These are phyloP conservation scores for Coemansia sp. DNA, from an alignment of 192 early-diverging fungal species.

Conservation along the genomic window DNA sequence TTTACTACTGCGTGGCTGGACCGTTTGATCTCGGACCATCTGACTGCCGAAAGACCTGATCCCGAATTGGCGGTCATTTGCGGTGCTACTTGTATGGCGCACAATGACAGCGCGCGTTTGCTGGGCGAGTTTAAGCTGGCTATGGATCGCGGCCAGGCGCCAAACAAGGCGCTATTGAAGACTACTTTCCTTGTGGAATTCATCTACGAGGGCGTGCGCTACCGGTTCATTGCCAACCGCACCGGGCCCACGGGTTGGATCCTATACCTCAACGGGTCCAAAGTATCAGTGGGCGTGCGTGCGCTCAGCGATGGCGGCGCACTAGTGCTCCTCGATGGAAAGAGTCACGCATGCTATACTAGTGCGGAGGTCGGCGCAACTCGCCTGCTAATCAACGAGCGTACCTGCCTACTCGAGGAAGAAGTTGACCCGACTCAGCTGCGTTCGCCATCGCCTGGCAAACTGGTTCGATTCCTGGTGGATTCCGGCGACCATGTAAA, in stretches of 20 bases:
- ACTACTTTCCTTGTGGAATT: constrained; percentile 86
- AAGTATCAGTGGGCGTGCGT: constrained; percentile 83
- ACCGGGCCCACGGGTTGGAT: constrained; percentile 82
- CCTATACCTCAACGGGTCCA: constrained; percentile 81
- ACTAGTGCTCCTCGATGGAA: constrained; percentile 87
- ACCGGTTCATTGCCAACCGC: constrained; percentile 81
- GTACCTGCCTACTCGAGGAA: constrained; percentile 92
- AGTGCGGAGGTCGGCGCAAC: constrained; percentile 90
- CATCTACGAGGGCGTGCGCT: constrained; percentile 91
- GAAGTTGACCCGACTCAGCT: constrained; percentile 98
- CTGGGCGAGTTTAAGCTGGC: constrained; percentile 76
- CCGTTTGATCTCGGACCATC: constrained; percentile 82
- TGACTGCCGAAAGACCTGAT: constrained; percentile 92
- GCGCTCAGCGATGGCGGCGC: constrained; percentile 90
- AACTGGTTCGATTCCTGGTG: constrained; percentile 92
- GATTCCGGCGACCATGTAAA: constrained; percentile 92
- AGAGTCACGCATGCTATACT: constrained; percentile 91
- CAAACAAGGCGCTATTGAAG: constrained; percentile 72
- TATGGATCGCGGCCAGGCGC: constrained; percentile 93
- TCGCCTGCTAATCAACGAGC: constrained; percentile 87
- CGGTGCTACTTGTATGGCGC: constrained; percentile 89
- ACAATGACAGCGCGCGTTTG: constrained; percentile 66
- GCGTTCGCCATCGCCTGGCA: constrained; percentile 94
- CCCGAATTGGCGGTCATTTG: constrained; percentile 89
- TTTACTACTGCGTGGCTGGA: constrained; percentile 98